These are phyloP conservation scores for Cryptococcus hybrid DNA, from an alignment of 1,284 basidiomycete species.

Conservation along the genomic window DNA sequence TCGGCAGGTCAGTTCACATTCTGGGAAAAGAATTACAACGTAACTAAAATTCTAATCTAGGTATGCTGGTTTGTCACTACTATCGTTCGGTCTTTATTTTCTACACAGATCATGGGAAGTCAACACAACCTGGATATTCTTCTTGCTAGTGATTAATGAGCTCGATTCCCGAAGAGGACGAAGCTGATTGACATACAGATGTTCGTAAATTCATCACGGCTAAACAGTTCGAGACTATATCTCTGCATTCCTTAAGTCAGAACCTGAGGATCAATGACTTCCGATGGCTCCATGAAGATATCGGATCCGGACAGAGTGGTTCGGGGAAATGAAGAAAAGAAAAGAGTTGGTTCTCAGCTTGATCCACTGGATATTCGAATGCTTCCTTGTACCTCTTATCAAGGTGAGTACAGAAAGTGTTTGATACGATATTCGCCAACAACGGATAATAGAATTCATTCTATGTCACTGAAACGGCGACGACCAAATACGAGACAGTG, in stretches of 20 bases:
- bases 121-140: constrained; percentile 65
- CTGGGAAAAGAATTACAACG: not conserved
- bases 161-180: not conserved
- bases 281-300: constrained; percentile 64
- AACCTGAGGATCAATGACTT: constrained; percentile 72
- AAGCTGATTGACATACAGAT: constrained; percentile 53
- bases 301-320: constrained; percentile 45
- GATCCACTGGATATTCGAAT: constrained; percentile 89
- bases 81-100: constrained; percentile 69
- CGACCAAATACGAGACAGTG: constrained; percentile 78
- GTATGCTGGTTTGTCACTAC: constrained; percentile 67
- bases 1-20: constrained; percentile 52
- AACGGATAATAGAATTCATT: constrained; percentile 70
- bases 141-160: constrained; percentile 57
- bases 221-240: constrained; percentile 76
- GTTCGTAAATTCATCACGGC: constrained; percentile 68
- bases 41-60: constrained; percentile 45
- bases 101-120: constrained; percentile 75
- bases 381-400: constrained; percentile 74
- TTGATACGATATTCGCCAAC: not conserved
- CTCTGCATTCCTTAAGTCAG: constrained; percentile 77
- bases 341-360: constrained; percentile 79
- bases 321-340: constrained; percentile 68
- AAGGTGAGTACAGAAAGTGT: constrained; percentile 56
- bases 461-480: constrained; percentile 89